phyloP scores from a whole-genome alignment of 2,329 filamentous ascomycete genomes.

The Colletotrichum sp. region DNA sequence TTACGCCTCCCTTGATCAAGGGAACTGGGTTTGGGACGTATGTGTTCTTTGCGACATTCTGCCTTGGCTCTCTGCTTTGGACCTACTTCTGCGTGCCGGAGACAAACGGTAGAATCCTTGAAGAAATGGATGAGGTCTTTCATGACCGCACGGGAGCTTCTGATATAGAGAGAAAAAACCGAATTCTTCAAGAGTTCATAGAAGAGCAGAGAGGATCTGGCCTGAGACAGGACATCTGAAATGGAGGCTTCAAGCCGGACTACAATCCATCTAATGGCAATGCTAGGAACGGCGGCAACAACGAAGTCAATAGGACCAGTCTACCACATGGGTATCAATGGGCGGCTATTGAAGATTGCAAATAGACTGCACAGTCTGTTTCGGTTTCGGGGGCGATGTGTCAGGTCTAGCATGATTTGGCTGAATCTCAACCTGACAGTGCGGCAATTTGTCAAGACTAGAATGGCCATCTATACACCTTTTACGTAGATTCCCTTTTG shows the following conservation, averaged over 20 bases:
- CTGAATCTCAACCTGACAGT: background rate
- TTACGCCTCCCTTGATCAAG: background rate
- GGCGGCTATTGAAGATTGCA: background rate
- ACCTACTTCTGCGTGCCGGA: background rate
- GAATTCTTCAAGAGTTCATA: background rate
- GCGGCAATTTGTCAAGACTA: background rate
- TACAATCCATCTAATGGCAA: background rate
- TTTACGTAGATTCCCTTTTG: too few relatives aligned
- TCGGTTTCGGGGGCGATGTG: background rate
- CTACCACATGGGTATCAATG: background rate
- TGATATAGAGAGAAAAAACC: background rate
- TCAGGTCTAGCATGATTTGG: fast-evolving
- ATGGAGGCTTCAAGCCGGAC: background rate
- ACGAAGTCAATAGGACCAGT: too few relatives aligned
- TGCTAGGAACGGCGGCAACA: background rate
- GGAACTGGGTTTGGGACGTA: background rate
- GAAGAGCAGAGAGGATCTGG: background rate
- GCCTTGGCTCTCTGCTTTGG: background rate
- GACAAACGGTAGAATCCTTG: background rate
- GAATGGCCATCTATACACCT: background rate
- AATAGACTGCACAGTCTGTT: background rate
- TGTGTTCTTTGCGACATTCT: background rate
- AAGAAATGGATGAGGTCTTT: background rate
- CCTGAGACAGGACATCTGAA: background rate
- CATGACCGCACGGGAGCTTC: background rate